Base-by-base conservation (phyloP, 768 basidiomycete genomes). In the Lactarius sp. region DNA sequence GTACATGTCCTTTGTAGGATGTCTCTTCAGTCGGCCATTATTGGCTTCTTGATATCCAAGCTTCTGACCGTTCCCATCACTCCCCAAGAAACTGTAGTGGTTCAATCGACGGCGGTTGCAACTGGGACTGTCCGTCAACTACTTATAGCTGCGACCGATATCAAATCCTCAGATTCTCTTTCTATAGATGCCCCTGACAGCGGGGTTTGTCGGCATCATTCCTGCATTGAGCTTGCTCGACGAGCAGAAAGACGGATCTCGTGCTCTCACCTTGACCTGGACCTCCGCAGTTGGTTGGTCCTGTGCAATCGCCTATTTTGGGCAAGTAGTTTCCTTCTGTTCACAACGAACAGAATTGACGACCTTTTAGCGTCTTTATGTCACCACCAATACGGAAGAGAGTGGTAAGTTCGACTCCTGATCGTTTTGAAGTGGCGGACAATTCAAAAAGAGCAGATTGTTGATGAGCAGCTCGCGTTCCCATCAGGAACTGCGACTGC, bases 401-500 rank as follows among this genome's bases (percentile, higher is more conserved):
- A 85, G 94, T 96, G 70, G 92, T 94, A 67, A 36, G 87, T 78
- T 36, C 18, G 51, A 44, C 51, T 34, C 27, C 31, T 59, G 22
- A 54, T 37, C 31, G 33, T 52, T 14, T 27, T 37, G 31, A 46
- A 37, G 13, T 42, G 14, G 33, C n/a, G 22, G 22, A 4, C 16
- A 41, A 59, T 33, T 52, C 36, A 39, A 41, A 22, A 20, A 53
- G 6, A 10, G 14, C 66, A 94, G 90, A 94, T 98, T 62, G 85
- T 98, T 47, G 89, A 95, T 72, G 96, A 98, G 74, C 86, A 96
- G 73, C 85, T 98, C 4, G 80, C 90, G 2, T 98, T 98, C 69
- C 96, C 96, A 2, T 94, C 92, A 1, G 96, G 96, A 36, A 96
- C 95, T 16, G 95, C 95, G 1, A 98, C 96, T 1, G 95, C 95